Evolutionary conservation across 78 protist genomes (phyloP).

Genomic region (Monocercomonoides exilis): DNA sequence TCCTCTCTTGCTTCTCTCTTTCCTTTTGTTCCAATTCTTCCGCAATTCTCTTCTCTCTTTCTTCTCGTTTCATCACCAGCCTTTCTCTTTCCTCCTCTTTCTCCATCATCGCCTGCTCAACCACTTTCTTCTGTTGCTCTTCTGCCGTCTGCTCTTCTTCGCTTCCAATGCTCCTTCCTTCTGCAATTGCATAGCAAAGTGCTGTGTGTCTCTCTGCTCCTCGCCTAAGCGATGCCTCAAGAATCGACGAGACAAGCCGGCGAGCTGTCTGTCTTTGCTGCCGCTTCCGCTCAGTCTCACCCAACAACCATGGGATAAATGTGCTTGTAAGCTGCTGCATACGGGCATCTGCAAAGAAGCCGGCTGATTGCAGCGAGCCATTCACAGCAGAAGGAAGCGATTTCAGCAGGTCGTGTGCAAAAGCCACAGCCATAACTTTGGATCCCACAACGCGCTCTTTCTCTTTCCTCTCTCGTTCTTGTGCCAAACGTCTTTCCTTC

Average conservation of each 20-base stretch:
- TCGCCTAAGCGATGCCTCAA: background rate
- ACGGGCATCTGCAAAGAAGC: conserved; percentile 21
- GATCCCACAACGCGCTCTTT: background rate
- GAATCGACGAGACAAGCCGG: background rate
- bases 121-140: background rate
- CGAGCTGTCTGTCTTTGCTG: background rate
- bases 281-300: background rate
- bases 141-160: background rate
- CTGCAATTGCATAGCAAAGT: background rate
- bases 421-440: background rate
- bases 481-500: conserved; percentile 48
- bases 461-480: conserved; percentile 19
- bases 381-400: background rate
- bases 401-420: background rate
- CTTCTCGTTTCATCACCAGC: background rate
- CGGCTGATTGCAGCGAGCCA: background rate
- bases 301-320: conserved; percentile 62
- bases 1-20: background rate
- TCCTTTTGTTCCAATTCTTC: background rate
- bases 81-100: background rate
- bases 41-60: background rate
- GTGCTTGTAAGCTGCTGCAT: conserved; percentile 40
- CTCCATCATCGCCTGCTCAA: background rate
- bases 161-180: background rate
- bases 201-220: background rate